Conservation (phyloP, 2,329 filamentous ascomycete genomes). For the Fusarium tanahbumbuense region DNA sequence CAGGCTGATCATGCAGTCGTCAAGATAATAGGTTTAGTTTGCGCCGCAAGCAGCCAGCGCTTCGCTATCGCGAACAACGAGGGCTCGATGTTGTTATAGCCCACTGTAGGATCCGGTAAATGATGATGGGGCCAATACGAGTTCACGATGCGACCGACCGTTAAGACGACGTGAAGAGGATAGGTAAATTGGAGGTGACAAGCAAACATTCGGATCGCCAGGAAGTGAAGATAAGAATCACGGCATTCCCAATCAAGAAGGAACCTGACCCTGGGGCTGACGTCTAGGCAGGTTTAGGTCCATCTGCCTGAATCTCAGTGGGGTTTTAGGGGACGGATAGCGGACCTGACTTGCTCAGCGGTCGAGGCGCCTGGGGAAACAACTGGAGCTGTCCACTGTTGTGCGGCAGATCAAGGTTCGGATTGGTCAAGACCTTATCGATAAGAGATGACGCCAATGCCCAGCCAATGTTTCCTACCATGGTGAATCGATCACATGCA, state of each 20-base stretch:
- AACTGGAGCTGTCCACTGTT: constrained; percentile 14
- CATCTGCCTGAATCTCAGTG: constrained; percentile 31
- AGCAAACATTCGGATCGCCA: constrained; percentile 32
- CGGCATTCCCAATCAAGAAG: constrained; percentile 39
- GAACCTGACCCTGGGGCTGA: constrained; percentile 36
- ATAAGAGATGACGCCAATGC: constrained; percentile 46
- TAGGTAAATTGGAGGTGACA: constrained; percentile 12
- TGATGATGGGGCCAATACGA: constrained; percentile 7
- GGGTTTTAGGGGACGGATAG: constrained; percentile 23
- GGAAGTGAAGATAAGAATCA: constrained; percentile 37
- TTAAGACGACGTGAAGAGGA: constrained; percentile 1
- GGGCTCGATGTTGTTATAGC: constrained; percentile 25
- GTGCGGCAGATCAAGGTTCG: neutral
- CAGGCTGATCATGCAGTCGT: constrained; percentile 23
- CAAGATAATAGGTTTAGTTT: constrained; percentile 25
- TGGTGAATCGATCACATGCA: constrained; percentile 45
- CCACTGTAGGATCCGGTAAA: constrained; percentile 4
- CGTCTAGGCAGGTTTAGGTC: constrained; percentile 36
- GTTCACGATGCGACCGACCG: neutral
- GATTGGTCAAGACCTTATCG: constrained; percentile 37
- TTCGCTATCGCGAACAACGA: constrained; percentile 31
- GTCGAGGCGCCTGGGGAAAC: constrained; percentile 31
- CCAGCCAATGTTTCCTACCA: constrained; percentile 25
- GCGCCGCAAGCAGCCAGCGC: constrained; percentile 35
- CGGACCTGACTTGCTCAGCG: constrained; percentile 23